phyloP scores from a whole-genome alignment of 805 yeast species.

The Candida stauntonica region DNA sequence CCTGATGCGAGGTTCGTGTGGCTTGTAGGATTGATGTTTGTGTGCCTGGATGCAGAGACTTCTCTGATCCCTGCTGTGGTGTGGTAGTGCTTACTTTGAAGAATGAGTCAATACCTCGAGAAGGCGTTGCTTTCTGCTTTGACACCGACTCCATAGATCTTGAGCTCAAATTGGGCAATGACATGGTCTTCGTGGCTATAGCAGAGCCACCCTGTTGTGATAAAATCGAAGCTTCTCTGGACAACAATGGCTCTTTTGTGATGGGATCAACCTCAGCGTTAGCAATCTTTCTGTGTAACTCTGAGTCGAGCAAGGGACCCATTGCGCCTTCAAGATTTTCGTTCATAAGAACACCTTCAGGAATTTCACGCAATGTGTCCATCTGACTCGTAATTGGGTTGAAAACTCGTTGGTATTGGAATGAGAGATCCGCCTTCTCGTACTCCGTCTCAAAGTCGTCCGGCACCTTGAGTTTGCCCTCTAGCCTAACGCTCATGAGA shows the following conservation, averaged over 20 bases:
- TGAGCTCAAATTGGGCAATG: background rate
- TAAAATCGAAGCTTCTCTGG: slow-evolving; percentile 19
- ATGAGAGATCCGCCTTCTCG: slow-evolving; percentile 67
- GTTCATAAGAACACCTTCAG: slow-evolving; percentile 30
- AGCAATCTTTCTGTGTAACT: slow-evolving; percentile 53
- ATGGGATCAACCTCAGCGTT: slow-evolving; percentile 66
- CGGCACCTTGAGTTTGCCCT: slow-evolving; percentile 57
- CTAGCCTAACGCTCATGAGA: slow-evolving; percentile 50
- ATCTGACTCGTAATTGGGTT: slow-evolving; percentile 51
- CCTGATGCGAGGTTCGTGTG: slow-evolving; percentile 1
- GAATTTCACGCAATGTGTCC: slow-evolving; percentile 56
- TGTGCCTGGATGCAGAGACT: background rate
- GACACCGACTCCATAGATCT: background rate
- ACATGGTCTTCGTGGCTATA: background rate
- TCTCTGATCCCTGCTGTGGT: background rate
- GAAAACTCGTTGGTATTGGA: slow-evolving; percentile 81
- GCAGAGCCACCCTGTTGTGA: background rate
- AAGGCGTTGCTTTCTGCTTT: background rate
- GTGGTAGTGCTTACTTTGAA: slow-evolving; percentile 6
- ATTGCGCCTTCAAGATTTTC: slow-evolving; percentile 34
- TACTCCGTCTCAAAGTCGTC: slow-evolving; percentile 55
- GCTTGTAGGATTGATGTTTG: background rate
- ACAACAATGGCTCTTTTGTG: slow-evolving; percentile 13
- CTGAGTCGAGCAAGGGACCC: slow-evolving; percentile 36
- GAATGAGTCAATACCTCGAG: slow-evolving; percentile 17